Percentiles rank a stretch among this genome's conserved stretches.
These are phyloP conservation scores for Russula emetica DNA, from an alignment of 768 basidiomycete species.

Conservation along the genomic window DNA sequence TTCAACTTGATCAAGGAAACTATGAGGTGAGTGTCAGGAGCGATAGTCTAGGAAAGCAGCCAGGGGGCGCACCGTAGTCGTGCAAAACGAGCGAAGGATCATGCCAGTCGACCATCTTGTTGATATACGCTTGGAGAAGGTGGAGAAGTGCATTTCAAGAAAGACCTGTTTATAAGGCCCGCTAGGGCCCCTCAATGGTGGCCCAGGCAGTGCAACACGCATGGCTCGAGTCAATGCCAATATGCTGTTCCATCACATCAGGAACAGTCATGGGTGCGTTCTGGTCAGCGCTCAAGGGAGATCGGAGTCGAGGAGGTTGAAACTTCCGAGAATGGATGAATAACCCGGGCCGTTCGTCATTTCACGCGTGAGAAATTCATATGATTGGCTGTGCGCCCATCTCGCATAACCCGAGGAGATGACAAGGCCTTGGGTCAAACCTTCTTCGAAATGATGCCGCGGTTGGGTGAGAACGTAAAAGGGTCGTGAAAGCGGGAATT, in stretches of 20 bases:
- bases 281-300: not conserved
- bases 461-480: not conserved
- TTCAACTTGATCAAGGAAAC: not conserved
- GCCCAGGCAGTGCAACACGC: not conserved
- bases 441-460: not conserved
- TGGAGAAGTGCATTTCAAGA: not conserved
- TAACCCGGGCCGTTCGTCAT: not conserved
- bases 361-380: not conserved
- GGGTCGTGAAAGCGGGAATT: not conserved
- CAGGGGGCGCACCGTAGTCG: slow-evolving; percentile 11
- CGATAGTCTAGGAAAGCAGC: not conserved
- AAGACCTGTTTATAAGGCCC: slow-evolving; percentile 6
- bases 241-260: not conserved
- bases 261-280: not conserved
- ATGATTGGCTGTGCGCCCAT: not conserved
- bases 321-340: not conserved
- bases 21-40: not conserved
- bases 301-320: not conserved
- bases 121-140: not conserved
- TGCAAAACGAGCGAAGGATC: not conserved
- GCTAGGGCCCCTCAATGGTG: too few relatives aligned
- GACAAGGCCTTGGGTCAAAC: not conserved
- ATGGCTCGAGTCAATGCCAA: not conserved
- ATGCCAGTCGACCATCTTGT: slow-evolving; percentile 20
- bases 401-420: too few relatives aligned